These are phyloP conservation scores for Adiantum capillusveneris DNA, from an alignment of 75 land plant genomes.

Conservation along the genomic window DNA sequence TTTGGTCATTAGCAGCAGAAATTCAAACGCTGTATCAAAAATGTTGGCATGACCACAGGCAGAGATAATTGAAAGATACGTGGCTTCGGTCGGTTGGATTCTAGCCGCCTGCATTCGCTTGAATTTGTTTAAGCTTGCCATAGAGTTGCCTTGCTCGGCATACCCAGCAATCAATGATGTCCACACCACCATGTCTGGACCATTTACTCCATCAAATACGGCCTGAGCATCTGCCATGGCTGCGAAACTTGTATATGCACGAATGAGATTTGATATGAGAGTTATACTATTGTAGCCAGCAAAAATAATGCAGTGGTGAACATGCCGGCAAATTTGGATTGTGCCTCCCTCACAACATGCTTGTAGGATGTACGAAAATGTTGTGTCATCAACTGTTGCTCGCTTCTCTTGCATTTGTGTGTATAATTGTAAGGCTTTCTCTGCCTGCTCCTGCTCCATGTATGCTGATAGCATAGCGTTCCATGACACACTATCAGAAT, in stretches of 20 bases:
- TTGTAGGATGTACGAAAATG: not conserved
- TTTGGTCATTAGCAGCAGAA: not conserved
- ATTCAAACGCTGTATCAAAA: not conserved
- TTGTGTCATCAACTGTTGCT: not conserved
- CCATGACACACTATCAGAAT: slow-evolving; percentile 16
- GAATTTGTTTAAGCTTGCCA: slow-evolving; percentile 8
- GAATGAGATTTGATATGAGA: not conserved
- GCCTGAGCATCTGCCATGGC: not conserved
- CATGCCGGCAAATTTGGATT: not conserved
- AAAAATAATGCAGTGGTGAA: not conserved
- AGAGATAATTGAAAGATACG: slow-evolving; percentile 13
- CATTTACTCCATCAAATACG: not conserved
- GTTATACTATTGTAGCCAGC: not conserved
- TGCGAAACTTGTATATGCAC: not conserved
- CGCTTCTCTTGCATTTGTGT: not conserved
- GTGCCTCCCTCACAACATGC: not conserved
- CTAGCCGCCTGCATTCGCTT: slow-evolving; percentile 6
- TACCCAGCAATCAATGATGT: not conserved
- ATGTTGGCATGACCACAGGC: slow-evolving; percentile 15
- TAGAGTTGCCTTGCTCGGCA: not conserved
- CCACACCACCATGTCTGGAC: not conserved
- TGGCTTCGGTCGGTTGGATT: slow-evolving; percentile 10
- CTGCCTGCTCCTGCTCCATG: slow-evolving; percentile 31
- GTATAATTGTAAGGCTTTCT: slow-evolving; percentile 37
- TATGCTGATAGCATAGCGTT: slow-evolving; percentile 34